These are phyloP conservation scores for Oxyria digyna DNA, from an alignment of 148 eudicot species.

Conservation along the genomic window DNA sequence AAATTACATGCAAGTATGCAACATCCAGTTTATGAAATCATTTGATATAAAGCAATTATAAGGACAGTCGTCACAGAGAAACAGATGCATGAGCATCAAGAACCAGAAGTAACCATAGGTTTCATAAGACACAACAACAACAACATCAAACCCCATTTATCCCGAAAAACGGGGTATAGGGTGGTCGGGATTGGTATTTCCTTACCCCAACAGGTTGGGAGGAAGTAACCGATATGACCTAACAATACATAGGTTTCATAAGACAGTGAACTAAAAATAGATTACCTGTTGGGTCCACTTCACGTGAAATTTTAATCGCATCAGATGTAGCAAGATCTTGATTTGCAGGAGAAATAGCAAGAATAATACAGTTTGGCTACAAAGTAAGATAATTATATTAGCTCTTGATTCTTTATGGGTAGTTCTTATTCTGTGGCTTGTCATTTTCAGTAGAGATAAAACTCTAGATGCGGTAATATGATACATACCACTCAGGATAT, in stretches of 20 bases:
- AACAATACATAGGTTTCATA: too few species aligned
- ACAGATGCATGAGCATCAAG: not conserved
- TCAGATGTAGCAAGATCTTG: conserved; percentile 82
- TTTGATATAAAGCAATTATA: not conserved
- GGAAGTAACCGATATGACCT: too few species aligned
- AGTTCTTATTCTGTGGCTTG: not conserved
- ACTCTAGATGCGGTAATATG: not conserved
- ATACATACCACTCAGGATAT: too few species aligned
- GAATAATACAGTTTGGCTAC: conserved; percentile 66
- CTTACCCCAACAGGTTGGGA: too few species aligned
- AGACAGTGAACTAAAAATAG: not conserved
- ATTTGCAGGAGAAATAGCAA: conserved; percentile 71
- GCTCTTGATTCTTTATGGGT: not conserved
- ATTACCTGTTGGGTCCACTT: conserved; percentile 59
- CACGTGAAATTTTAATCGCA: conserved; percentile 62
- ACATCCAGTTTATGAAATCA: not conserved
- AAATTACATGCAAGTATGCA: not conserved
- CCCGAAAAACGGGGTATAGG: too few species aligned
- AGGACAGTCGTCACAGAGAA: not conserved
- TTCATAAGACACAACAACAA: too few species aligned
- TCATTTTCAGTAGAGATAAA: not conserved
- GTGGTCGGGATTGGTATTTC: too few species aligned
- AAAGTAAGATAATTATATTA: conserved; percentile 2
- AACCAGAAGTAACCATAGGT: not conserved
- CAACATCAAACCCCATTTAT: too few species aligned